Evolutionary conservation across 495 filamentous ascomycete genomes (phyloP).

Genomic region (Massariosphaeria phaeospora): DNA sequence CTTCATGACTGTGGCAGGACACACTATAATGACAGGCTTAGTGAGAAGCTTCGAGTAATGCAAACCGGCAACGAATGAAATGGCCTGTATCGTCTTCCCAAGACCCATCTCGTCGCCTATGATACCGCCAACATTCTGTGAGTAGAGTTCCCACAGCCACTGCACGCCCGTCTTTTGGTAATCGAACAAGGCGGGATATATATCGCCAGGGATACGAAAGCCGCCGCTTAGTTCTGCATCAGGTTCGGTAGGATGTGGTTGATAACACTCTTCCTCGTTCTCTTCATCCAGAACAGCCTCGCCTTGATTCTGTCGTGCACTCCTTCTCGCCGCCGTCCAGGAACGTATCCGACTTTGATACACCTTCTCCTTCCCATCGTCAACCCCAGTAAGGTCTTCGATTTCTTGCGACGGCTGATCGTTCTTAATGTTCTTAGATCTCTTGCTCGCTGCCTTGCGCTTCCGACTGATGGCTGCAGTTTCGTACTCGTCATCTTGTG

Average conservation of each 20-base stretch:
- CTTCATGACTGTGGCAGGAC: constrained; percentile 87
- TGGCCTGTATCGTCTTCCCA: constrained; percentile 92
- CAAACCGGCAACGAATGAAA: constrained; percentile 82
- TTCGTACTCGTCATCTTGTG: constrained; percentile 46
- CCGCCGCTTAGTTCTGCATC: constrained; percentile 70
- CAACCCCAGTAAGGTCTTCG: constrained; percentile 69
- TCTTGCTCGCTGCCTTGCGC: constrained; percentile 40
- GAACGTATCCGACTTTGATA: constrained; percentile 71
- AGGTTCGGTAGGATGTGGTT: constrained; percentile 72
- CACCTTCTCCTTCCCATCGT: constrained; percentile 84
- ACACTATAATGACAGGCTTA: constrained; percentile 82
- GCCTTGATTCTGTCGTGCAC: constrained; percentile 35
- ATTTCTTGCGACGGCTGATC: constrained; percentile 43
- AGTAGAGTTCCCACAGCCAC: constrained; percentile 93
- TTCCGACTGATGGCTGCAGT: constrained; percentile 37
- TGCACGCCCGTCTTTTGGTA: constrained; percentile 95
- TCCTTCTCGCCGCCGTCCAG: constrained; percentile 67
- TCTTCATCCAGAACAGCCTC: constrained; percentile 25
- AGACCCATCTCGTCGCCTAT: constrained; percentile 97
- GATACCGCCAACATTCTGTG: constrained; percentile 85
- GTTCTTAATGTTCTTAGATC: constrained; percentile 30
- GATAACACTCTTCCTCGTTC: constrained; percentile 68
- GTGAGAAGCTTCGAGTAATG: constrained; percentile 81
- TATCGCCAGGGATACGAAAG: constrained; percentile 80
- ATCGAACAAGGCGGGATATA: constrained; percentile 82